Base-by-base conservation (phyloP, 2,329 filamentous ascomycete species). In the Teratosphaeria nubilosa region DNA sequence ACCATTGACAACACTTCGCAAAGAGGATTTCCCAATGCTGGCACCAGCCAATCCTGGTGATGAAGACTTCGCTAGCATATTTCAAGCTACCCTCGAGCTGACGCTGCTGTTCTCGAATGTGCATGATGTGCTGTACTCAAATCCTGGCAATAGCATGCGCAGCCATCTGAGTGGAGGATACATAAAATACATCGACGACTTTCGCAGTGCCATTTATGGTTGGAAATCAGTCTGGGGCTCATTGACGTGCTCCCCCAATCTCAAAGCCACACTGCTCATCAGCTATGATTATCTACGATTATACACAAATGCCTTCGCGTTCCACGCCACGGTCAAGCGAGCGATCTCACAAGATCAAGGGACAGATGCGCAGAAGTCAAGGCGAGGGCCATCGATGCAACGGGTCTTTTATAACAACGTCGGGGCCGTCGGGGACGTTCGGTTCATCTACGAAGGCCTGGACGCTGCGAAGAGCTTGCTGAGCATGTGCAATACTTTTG, bases 271-370 rank as follows among this genome's bases (percentile, higher is more conserved):
- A 5, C 72, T 90, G 2, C 76, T 87, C 25, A 78, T 90, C 66
- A 87, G 85, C 0, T 88, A 88, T 66, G 85, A 89, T 64, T 90
- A 88, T 66, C 73, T 90, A 1, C 80, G 86, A 6, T 77, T 90
- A 0, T 90, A 90, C 69, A 87, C 86, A 54, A 88, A 88, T 59
- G 86, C 86, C 0, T 90, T 89, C 67, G 86, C 86, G 1, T 89
- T 89, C 63, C 86, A 90, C 68, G 86, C 86, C 2, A 87, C 85
- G 0, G 82, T 81, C 24, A 74, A 77, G 25, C 73, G 76, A 32
- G 75, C 75, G 14, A 63, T 77, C 0, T 51, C 59, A 24, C 59
- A 60, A 55, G 57, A 56, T 1, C 64, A 65, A 53, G 57, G 63
- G 6, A 58, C 57, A 30, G 64, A 64, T 1, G 55, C 60, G 31